Base-by-base conservation (phyloP, 345 rosid species). In the Eucalyptus cloeziana region DNA sequence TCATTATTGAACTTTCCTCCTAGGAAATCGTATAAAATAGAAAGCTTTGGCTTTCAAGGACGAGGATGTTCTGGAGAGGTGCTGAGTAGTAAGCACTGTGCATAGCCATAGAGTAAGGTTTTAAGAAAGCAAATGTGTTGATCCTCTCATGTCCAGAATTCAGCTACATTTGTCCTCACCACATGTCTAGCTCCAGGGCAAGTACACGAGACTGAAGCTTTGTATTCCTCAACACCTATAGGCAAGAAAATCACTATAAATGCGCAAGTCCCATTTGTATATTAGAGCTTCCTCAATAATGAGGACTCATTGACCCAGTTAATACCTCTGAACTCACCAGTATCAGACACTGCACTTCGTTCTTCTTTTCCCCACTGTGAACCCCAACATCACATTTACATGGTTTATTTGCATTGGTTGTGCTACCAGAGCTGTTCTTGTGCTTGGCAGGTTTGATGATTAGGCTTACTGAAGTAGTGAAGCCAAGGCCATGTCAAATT, bases 401-500 rank as follows among this genome's bases (percentile, higher is more conserved):
- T 33, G 44, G 49, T 51, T 71, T 37, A 52, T 22, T 44, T 87
- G 47, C 85, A 76, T 40, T 31, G 43, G 43, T n/a, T 51, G 64
- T 50, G 40, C 83, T 21, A 47, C n/a, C 76, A 47, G 85, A 49
- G 83, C 40, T 89, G 83, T 47, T 89, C 50, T 89, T 90, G 64
- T 60, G 86, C 45, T 86, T 87, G 87, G 85, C 91, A 91, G 92
- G 89, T 89, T 93, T 93, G 91, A 91, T 92, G 94, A 86, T 90
- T 88, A 89, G 49, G 37, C 49, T 49, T 60, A 86, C 89, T 85
- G 86, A 44, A 40, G 85, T 12, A 37, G 85, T 10, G 47, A 76
- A 76, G 87, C 81, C 31, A 89, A 67, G 92, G 88, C 87, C 86
- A 95, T 95, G 96, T 91, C 91, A 67, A 92, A 88, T 89, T 86